phyloP scores from a whole-genome alignment of 148 eudicot genomes.

The Diospyros lotus region DNA sequence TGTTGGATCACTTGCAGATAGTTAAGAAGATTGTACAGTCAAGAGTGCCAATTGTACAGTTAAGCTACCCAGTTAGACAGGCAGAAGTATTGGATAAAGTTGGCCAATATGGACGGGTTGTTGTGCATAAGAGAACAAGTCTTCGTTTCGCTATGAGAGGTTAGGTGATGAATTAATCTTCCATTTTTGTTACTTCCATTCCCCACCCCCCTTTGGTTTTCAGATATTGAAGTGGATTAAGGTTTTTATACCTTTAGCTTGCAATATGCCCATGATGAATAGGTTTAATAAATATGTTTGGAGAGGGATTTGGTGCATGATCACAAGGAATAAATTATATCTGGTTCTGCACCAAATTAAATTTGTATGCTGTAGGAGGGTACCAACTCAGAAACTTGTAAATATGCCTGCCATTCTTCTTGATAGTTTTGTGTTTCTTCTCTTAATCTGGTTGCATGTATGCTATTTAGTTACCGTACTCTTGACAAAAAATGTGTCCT shows the following conservation, averaged over 20 bases:
- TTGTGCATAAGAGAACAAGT: neutral
- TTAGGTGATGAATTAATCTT: no score
- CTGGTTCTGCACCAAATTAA: neutral
- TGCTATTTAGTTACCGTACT: neutral
- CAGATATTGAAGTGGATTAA: neutral
- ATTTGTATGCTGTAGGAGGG: neutral
- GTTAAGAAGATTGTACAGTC: neutral
- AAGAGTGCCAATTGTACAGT: neutral
- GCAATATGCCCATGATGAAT: neutral
- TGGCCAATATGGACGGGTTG: neutral
- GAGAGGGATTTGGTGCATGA: neutral
- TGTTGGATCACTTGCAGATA: conserved; percentile 8
- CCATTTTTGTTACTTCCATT: no score
- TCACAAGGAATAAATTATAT: neutral
- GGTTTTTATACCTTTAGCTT: neutral
- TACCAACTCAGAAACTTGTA: neutral
- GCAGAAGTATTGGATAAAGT: neutral
- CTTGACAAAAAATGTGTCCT: no score
- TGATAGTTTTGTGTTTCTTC: neutral
- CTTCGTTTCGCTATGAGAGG: no score
- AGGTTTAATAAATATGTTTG: neutral
- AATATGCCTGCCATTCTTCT: neutral
- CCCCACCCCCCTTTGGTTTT: neutral
- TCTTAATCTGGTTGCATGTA: neutral
- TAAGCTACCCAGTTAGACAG: neutral